Conservation (phyloP, 163 green algal genomes). For the Smithsoniella earleae region DNA sequence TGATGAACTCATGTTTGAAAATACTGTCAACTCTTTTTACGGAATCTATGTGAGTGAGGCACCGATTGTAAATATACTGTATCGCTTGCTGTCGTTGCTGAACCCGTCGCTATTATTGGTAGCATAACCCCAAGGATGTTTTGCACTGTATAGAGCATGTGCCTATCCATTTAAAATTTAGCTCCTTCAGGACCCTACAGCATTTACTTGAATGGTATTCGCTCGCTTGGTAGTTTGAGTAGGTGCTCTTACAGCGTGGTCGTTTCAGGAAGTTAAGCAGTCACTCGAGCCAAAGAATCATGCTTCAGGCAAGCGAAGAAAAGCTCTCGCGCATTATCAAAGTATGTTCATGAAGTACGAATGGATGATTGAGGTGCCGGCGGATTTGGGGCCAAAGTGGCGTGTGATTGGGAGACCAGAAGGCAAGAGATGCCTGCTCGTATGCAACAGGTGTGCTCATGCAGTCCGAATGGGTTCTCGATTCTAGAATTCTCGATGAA, state of each 20-base stretch:
- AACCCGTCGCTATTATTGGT: too few relatives aligned
- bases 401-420: slow-evolving; percentile 15
- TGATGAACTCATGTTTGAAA: too few relatives aligned
- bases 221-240: too few relatives aligned
- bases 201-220: background rate
- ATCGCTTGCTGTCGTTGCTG: too few relatives aligned
- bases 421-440: slow-evolving; percentile 24
- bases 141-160: background rate
- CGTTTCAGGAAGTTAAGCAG: background rate
- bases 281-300: background rate
- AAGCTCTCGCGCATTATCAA: background rate
- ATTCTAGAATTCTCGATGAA: too few relatives aligned
- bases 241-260: background rate
- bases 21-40: background rate
- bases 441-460: background rate
- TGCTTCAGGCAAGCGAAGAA: background rate
- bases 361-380: slow-evolving; percentile 14
- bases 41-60: background rate
- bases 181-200: background rate
- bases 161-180: background rate
- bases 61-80: too few relatives aligned
- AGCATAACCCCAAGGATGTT: too few relatives aligned
- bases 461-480: too few relatives aligned
- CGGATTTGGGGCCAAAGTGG: slow-evolving; percentile 9
- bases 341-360: slow-evolving; percentile 18